Conservation (phyloP, 2,329 filamentous ascomycete genomes). For the Colletotrichum chrysophilum region DNA sequence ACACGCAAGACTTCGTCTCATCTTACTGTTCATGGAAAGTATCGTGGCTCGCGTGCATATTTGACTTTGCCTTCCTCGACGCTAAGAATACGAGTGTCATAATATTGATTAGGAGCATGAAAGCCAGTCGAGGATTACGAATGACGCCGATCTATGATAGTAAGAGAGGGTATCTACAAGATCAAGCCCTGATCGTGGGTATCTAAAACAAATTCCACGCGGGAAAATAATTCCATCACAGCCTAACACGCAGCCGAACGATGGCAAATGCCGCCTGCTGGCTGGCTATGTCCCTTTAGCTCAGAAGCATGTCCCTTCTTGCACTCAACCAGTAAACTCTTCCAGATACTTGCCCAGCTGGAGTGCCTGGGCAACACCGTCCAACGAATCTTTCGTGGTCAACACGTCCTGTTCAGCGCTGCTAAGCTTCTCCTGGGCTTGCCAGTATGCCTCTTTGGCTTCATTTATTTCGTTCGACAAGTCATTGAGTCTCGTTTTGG, state of each 20-base stretch:
- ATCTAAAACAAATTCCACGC: not conserved
- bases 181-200: not conserved
- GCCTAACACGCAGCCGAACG: not conserved
- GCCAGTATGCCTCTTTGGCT: not conserved
- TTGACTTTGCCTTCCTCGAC: not conserved
- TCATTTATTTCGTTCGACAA: not conserved
- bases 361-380: not conserved
- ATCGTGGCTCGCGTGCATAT: not conserved
- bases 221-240: not conserved
- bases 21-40: not conserved
- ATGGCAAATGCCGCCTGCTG: not conserved
- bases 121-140: not conserved
- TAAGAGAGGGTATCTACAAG: not conserved
- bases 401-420: not conserved
- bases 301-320: not conserved
- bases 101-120: not conserved
- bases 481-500: not conserved
- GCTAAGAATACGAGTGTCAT: not conserved
- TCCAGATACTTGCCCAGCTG: not conserved
- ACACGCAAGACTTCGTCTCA: not conserved
- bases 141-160: not conserved
- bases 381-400: not conserved
- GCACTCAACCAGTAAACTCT: not conserved
- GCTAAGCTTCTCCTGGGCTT: not conserved
- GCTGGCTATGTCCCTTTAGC: not conserved